Evolutionary conservation across 108 stramenopile species (phyloP), one percentile per base, ranked within the genome.

Genomic region (Chaetoceros muelleri): DNA sequence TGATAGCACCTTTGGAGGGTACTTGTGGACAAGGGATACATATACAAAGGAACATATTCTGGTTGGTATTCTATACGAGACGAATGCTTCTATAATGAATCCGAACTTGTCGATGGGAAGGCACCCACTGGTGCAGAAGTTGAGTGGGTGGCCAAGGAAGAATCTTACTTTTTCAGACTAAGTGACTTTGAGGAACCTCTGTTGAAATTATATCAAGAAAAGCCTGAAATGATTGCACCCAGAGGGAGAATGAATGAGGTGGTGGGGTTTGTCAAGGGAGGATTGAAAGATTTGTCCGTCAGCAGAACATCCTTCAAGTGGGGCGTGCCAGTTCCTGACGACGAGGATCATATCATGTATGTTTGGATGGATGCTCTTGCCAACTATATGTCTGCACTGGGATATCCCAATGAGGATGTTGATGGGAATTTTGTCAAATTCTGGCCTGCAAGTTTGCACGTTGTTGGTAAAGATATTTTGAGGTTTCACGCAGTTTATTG

Each of bases 61-160:
- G 98, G 98, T 3, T 99, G 98, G 98, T 99, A 99, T 79, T 88
- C 89, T 24, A 89, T 95, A 13, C 70, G 95, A 45, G 98, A 99
- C 65, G 98, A 99, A 67, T 91, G 94, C 60, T 99, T 89, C 58
- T 95, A 96, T 73, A 87, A 85, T 30, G 96, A 96, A 63, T 71
- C 74, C 29, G 96, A 97, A 66, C 63, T 95, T 62, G 84, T 89
- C n/a, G 90, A 94, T 64, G 93, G 93, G 24, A 89, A 87, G 61
- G 91, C 93, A 7, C 93, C 91, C 2, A 94, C 95, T 0, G 95
- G 95, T 28, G 93, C 92, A 10, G 90, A 86, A 45, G 95, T 96
- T 13, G 75, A 69, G 54, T 99, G 95, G 95, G 69, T 85, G 24
- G 90, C 75, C 64, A 98, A 96, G 79, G 96, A 98, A 76, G 81